Conservation (phyloP, 2,329 filamentous ascomycete species). For the Alternaria ventricosa region DNA sequence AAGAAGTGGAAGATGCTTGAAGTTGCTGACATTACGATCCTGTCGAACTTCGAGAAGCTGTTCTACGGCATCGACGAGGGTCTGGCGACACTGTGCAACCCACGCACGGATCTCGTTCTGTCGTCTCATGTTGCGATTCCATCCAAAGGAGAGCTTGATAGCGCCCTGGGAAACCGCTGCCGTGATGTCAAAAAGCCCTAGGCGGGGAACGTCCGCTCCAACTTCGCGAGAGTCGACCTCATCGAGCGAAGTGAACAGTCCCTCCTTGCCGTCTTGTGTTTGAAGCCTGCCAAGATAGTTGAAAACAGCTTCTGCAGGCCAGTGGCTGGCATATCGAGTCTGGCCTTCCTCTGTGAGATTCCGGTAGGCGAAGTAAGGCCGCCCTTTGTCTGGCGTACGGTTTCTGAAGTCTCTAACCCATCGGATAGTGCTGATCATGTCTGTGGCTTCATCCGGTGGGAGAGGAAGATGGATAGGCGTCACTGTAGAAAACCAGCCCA, state of each 20-base stretch:
- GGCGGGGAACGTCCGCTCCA: conserved; percentile 34
- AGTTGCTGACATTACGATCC: conserved; percentile 36
- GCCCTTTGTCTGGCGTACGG: conserved; percentile 40
- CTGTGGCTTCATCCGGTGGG: conserved; percentile 29
- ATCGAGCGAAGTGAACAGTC: conserved; percentile 30
- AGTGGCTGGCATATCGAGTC: conserved; percentile 36
- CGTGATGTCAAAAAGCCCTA: conserved; percentile 42
- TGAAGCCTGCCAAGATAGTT: conserved; percentile 44
- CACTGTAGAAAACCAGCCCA: conserved; percentile 60
- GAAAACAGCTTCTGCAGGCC: conserved; percentile 44
- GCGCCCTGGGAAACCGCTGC: conserved; percentile 37
- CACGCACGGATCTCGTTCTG: conserved; percentile 38
- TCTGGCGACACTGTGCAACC: conserved; percentile 36
- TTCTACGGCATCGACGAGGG: conserved; percentile 40
- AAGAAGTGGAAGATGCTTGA: conserved; percentile 39
- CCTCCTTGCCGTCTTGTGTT: conserved; percentile 39
- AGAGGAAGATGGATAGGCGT: conserved; percentile 37
- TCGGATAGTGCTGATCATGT: conserved; percentile 40
- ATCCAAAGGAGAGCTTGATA: conserved; percentile 42
- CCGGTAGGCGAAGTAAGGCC: conserved; percentile 41
- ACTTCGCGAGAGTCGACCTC: conserved; percentile 32
- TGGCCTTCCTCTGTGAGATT: conserved; percentile 34
- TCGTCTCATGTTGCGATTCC: conserved; percentile 40
- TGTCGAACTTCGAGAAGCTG: conserved; percentile 33
- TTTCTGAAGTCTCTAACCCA: conserved; percentile 44